phyloP scores from a whole-genome alignment of 345 rosid genomes.

The Euphorbia lathyris region DNA sequence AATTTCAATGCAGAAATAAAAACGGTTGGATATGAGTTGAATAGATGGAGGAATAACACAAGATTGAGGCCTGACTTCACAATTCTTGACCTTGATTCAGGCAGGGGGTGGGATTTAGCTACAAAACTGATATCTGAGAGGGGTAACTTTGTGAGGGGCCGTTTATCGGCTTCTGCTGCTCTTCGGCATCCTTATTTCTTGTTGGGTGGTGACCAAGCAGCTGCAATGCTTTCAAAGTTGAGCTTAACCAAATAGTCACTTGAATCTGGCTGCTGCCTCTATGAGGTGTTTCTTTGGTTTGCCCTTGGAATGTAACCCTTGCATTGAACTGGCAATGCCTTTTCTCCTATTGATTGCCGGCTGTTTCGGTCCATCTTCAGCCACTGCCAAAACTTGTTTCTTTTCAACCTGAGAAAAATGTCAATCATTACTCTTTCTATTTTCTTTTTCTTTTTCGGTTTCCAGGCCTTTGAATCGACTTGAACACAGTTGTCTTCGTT shows the following conservation, averaged over 20 bases:
- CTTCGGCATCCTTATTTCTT: constrained; percentile 91
- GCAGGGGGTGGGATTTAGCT: constrained; percentile 97
- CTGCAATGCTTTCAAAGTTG: constrained; percentile 75
- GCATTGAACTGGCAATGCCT: background rate
- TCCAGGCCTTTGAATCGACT: background rate
- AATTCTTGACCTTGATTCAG: constrained; percentile 82
- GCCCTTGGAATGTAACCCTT: background rate
- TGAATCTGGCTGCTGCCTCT: background rate
- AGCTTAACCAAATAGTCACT: constrained; percentile 52
- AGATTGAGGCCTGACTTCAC: constrained; percentile 71
- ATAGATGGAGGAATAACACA: constrained; percentile 66
- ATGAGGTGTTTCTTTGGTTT: background rate
- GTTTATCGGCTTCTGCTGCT: constrained; percentile 90
- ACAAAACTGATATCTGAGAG: constrained; percentile 78
- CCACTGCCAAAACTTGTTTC: background rate
- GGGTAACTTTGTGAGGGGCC: constrained; percentile 71
- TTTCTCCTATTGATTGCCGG: background rate
- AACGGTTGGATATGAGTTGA: constrained; percentile 53
- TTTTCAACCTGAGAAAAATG: too few species aligned
- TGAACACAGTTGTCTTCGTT: background rate
- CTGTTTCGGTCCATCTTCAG: background rate
- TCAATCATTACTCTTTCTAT: too few species aligned
- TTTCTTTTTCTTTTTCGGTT: background rate
- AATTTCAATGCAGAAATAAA: constrained; percentile 77
- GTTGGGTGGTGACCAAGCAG: constrained; percentile 91